phyloP scores from a whole-genome alignment of 352 stramenopile species.

The Phytophthora fragariaefolia region DNA sequence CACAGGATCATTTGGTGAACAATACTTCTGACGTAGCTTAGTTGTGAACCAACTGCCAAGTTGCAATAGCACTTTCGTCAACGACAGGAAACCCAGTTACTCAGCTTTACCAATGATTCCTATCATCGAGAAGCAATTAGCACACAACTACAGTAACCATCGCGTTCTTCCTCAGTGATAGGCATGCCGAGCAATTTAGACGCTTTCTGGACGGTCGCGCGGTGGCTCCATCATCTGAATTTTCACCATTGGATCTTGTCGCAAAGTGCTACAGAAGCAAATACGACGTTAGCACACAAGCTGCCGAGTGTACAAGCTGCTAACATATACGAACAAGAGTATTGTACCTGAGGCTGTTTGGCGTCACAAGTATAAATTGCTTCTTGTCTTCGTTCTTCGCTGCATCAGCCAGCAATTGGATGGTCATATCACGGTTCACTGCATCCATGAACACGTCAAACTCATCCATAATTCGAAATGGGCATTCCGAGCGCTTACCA shows the following conservation, averaged over 20 bases:
- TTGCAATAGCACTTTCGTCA: no score
- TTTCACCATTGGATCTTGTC: background rate
- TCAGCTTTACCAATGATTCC: no score
- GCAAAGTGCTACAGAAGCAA: background rate
- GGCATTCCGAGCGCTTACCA: background rate
- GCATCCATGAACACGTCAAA: background rate
- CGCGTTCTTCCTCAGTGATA: no score
- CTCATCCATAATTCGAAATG: background rate
- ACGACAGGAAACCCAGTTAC: no score
- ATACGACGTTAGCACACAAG: background rate
- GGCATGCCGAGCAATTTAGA: no score
- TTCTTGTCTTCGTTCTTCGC: background rate
- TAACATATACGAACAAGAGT: background rate
- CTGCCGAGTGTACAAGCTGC: background rate
- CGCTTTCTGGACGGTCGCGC: background rate
- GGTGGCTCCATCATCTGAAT: background rate
- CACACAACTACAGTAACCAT: no score
- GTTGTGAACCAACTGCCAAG: no score
- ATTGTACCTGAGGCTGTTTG: background rate
- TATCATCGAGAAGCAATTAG: no score
- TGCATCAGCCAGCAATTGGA: background rate
- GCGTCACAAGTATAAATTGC: conserved; percentile 1
- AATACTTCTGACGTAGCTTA: no score
- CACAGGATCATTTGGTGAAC: no score
- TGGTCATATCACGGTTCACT: background rate